These are phyloP conservation scores for Saururus chinensis DNA, from an alignment of 164 flowering plant species.

Conservation along the genomic window DNA sequence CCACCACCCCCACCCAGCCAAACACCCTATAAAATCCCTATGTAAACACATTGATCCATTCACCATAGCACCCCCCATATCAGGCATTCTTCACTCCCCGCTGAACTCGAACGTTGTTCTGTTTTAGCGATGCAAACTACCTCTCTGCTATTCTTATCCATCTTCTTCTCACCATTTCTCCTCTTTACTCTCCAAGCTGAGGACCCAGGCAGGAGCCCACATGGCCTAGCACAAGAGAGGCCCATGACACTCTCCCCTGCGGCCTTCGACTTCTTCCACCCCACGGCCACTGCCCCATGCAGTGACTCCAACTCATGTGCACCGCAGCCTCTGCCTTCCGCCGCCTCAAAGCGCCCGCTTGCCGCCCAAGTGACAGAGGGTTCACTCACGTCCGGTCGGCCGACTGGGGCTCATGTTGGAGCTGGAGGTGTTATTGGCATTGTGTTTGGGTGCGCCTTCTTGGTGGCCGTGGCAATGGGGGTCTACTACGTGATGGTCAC, in stretches of 20 bases:
- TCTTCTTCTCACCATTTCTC: slow-evolving; percentile 17
- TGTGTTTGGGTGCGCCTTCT: slow-evolving; percentile 34
- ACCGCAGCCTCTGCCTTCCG: slow-evolving; percentile 23
- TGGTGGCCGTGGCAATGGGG: slow-evolving; percentile 39
- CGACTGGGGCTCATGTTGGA: slow-evolving; percentile 14
- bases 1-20: no score
- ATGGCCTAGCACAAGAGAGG: slow-evolving; percentile 50
- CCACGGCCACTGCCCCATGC: slow-evolving; percentile 14
- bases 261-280: slow-evolving; percentile 63
- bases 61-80: background rate
- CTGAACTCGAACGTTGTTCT: slow-evolving; percentile 6
- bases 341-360: slow-evolving; percentile 29
- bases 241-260: slow-evolving; percentile 60
- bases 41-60: background rate
- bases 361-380: slow-evolving; percentile 6
- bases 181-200: slow-evolving; percentile 19
- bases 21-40: slow-evolving; percentile 4
- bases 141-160: slow-evolving; percentile 9
- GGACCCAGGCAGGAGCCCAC: slow-evolving; percentile 31
- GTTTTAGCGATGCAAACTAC: slow-evolving; percentile 10
- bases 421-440: slow-evolving; percentile 46
- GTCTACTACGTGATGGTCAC: slow-evolving; percentile 32
- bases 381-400: background rate
- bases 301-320: slow-evolving; percentile 33
- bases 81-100: no score